Evolutionary conservation across 805 yeast genomes (phyloP).

Genomic region (Ogataea paradorogensis): DNA sequence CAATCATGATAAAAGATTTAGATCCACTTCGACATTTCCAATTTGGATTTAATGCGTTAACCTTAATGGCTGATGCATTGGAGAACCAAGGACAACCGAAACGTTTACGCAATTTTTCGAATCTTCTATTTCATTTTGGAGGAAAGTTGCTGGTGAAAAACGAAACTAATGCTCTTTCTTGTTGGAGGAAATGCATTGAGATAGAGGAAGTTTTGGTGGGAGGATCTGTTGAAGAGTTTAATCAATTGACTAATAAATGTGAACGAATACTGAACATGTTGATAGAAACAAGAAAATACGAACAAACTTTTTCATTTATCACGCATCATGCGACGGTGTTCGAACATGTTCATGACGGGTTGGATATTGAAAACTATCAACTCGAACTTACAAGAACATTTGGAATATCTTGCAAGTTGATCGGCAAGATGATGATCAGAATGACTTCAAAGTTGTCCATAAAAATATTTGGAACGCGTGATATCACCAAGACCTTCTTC

Average conservation of each 20-base stretch:
- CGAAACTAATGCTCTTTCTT: constrained; percentile 13
- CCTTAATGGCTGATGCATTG: constrained; percentile 18
- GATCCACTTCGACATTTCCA: constrained; percentile 2
- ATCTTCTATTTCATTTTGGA: constrained; percentile 42
- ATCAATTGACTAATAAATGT: constrained; percentile 29
- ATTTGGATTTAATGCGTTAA: constrained; percentile 10
- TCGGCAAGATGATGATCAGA: constrained; percentile 21
- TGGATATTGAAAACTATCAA: constrained; percentile 7
- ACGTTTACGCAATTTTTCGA: constrained; percentile 46
- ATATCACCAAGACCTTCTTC: constrained; percentile 19
- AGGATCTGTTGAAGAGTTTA: constrained; percentile 8
- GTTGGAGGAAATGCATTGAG: constrained; percentile 30
- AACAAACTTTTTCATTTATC: constrained; percentile 20
- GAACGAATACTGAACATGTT: constrained; percentile 35
- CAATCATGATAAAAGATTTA: constrained; percentile 19
- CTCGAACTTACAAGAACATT: constrained; percentile 8
- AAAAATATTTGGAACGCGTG: constrained; percentile 15
- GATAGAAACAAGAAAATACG: constrained; percentile 18
- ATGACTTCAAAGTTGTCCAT: constrained; percentile 14
- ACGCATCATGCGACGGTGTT: constrained; percentile 20
- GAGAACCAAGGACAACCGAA: constrained; percentile 30
- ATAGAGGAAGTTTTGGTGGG: constrained; percentile 32
- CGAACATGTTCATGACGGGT: constrained; percentile 5
- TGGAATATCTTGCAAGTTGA: constrained; percentile 16
- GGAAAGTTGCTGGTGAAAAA: constrained; percentile 19